Conservation (phyloP, 495 filamentous ascomycete species). For the Penicillium verhagenii region DNA sequence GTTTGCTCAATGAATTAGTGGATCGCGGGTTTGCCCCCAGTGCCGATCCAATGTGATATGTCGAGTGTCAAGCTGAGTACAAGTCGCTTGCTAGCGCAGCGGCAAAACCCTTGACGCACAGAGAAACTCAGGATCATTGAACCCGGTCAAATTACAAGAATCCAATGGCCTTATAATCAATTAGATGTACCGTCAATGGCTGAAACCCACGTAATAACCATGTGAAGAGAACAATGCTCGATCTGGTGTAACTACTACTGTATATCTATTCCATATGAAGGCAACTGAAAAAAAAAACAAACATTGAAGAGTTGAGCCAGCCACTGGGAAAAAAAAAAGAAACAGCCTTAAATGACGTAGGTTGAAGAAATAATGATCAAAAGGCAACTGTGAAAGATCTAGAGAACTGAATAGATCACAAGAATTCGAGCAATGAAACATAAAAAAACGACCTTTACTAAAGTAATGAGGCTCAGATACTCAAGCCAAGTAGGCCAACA, state of each 20-base stretch:
- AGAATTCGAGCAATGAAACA: conserved; percentile 21
- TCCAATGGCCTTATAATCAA: not conserved
- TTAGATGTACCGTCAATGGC: conserved; percentile 1
- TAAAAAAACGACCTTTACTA: conserved; percentile 2
- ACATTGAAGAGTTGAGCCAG: conserved; percentile 8
- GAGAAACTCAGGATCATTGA: conserved; percentile 12
- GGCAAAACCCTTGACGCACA: conserved; percentile 10
- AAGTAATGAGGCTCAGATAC: conserved; percentile 11
- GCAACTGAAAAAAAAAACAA: conserved; percentile 5
- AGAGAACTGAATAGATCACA: not conserved
- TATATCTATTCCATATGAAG: not conserved
- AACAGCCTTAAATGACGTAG: not conserved
- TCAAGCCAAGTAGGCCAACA: no score
- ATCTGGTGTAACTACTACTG: not conserved
- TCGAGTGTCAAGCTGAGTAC: conserved; percentile 19
- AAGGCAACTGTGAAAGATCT: not conserved
- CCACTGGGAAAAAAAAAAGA: conserved; percentile 12
- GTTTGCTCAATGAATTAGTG: conserved; percentile 8
- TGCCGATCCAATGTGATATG: conserved; percentile 18
- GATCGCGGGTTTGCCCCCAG: conserved; percentile 2
- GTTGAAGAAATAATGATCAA: not conserved
- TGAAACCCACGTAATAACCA: conserved; percentile 3
- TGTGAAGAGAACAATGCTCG: not conserved
- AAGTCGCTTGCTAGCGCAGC: conserved; percentile 7
- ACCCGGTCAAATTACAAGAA: not conserved